These are phyloP conservation scores for Penicillium riverlandense DNA, from an alignment of 495 filamentous ascomycete genomes.

Conservation along the genomic window DNA sequence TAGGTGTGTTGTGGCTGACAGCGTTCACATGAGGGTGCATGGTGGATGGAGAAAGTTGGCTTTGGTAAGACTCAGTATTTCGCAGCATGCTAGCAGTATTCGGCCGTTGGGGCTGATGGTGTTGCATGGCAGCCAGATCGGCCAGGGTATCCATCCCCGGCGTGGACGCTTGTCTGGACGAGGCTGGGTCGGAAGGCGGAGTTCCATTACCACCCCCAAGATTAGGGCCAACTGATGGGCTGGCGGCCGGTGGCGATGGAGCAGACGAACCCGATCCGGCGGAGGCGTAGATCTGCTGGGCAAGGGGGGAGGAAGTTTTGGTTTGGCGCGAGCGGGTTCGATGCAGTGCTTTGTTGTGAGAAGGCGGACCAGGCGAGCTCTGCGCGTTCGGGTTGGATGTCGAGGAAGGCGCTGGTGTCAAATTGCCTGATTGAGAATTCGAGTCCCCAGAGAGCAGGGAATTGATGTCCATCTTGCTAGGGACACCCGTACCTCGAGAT, in stretches of 20 bases:
- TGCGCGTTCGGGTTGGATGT: constrained; percentile 20
- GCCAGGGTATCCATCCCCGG: constrained; percentile 60
- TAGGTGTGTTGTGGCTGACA: constrained; percentile 44
- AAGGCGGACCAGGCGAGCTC: constrained; percentile 20
- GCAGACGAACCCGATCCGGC: constrained; percentile 22
- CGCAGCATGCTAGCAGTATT: constrained; percentile 36
- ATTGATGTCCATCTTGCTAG: constrained; percentile 61
- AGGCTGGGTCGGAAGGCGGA: constrained; percentile 23
- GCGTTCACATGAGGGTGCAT: constrained; percentile 41
- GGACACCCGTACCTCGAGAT: constrained; percentile 3
- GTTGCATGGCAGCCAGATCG: constrained; percentile 61
- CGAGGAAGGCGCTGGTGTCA: constrained; percentile 22
- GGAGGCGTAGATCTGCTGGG: constrained; percentile 34
- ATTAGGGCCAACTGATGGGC: constrained; percentile 19
- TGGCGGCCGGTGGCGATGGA: constrained; percentile 22
- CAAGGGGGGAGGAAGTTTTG: constrained; percentile 37
- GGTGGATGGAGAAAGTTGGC: constrained; percentile 42
- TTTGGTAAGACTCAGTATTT: constrained; percentile 39
- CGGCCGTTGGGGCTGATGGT: constrained; percentile 47
- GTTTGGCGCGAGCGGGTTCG: constrained; percentile 27
- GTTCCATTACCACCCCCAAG: constrained; percentile 26
- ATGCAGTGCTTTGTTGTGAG: constrained; percentile 28
- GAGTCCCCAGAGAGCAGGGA: constrained; percentile 65
- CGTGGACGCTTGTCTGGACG: constrained; percentile 44
- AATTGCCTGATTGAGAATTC: constrained; percentile 40